A percentile compares a stretch with the other conserved stretches of the same genome.
Evolutionary conservation across 768 basidiomycete genomes (phyloP).

Genomic region (Melanogaster broomeanus): DNA sequence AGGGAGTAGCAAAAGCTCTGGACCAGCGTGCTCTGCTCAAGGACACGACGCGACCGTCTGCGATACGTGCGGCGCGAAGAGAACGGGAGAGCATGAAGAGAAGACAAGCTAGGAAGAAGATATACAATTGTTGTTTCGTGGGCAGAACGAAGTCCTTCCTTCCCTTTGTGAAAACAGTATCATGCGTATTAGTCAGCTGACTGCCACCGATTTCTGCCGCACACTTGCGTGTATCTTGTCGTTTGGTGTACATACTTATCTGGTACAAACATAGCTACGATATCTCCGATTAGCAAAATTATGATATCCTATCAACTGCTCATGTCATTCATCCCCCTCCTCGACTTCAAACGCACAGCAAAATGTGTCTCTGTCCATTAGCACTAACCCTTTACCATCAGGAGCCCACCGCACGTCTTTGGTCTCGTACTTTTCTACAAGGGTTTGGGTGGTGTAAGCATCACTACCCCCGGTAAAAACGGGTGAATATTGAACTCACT

Average conservation of each 20-base stretch:
- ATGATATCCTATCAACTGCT: not conserved
- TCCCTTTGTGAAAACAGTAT: not conserved
- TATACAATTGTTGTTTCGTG: not conserved
- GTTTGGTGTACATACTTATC: not conserved
- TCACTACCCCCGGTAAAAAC: not conserved
- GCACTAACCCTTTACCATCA: slow-evolving; percentile 78
- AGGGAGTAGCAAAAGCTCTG: slow-evolving; percentile 53
- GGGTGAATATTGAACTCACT: slow-evolving; percentile 36
- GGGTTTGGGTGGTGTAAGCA: not conserved
- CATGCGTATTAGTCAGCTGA: slow-evolving; percentile 1
- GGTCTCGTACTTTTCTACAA: slow-evolving; percentile 67
- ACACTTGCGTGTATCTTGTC: no score
- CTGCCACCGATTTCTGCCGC: slow-evolving; percentile 1
- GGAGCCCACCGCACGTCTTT: slow-evolving; percentile 78
- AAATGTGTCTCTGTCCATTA: slow-evolving; percentile 78
- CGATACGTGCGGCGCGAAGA: slow-evolving; percentile 51
- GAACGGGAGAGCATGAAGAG: slow-evolving; percentile 62
- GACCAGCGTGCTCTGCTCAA: slow-evolving; percentile 31
- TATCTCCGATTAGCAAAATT: no score
- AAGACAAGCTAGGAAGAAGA: not conserved
- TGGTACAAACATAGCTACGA: no score
- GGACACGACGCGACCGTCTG: slow-evolving; percentile 42
- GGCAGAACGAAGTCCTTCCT: not conserved
- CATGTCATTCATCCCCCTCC: slow-evolving; percentile 32
- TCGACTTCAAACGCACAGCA: slow-evolving; percentile 86